Evolutionary conservation across 2,329 filamentous ascomycete species (phyloP).

Genomic region (Xylaria sp.): DNA sequence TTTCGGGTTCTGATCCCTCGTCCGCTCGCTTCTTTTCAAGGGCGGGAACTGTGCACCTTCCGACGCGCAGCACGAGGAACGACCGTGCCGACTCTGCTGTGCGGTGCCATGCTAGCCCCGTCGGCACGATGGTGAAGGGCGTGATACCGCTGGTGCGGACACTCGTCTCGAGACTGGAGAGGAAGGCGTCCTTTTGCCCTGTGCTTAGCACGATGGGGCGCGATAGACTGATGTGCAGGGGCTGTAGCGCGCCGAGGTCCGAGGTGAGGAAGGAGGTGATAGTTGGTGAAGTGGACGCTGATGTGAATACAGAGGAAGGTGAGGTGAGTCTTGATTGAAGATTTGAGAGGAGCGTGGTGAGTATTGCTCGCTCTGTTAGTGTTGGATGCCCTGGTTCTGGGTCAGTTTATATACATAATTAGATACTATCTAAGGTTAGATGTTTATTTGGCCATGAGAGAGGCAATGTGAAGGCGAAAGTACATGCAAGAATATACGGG

Average conservation of each 20-base stretch:
- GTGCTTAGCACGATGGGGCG: conserved; percentile 77
- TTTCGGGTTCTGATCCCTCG: background rate
- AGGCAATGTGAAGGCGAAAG: too few species aligned
- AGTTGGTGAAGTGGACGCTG: conserved; percentile 37
- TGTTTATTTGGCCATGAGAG: background rate
- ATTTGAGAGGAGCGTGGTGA: conserved; percentile 51
- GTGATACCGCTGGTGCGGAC: conserved; percentile 45
- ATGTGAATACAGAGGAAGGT: background rate
- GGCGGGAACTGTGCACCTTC: too few species aligned
- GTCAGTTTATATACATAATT: conserved; percentile 1
- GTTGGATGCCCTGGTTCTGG: conserved; percentile 36
- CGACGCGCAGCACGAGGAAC: conserved; percentile 81
- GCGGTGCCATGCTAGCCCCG: conserved; percentile 55
- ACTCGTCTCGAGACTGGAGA: conserved; percentile 54
- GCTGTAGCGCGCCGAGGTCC: conserved; percentile 76
- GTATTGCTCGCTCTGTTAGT: conserved; percentile 50
- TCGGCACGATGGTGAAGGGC: conserved; percentile 49
- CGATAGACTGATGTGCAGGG: conserved; percentile 90
- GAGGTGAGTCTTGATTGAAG: conserved; percentile 44
- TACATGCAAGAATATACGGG: background rate
- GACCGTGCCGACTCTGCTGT: conserved; percentile 70
- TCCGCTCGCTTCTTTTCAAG: too few species aligned
- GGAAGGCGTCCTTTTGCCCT: conserved; percentile 72
- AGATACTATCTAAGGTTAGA: background rate
- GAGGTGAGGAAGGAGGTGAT: conserved; percentile 75